Conservation (phyloP, 192 early-diverging fungal genomes). For the Coemansia sp. region DNA sequence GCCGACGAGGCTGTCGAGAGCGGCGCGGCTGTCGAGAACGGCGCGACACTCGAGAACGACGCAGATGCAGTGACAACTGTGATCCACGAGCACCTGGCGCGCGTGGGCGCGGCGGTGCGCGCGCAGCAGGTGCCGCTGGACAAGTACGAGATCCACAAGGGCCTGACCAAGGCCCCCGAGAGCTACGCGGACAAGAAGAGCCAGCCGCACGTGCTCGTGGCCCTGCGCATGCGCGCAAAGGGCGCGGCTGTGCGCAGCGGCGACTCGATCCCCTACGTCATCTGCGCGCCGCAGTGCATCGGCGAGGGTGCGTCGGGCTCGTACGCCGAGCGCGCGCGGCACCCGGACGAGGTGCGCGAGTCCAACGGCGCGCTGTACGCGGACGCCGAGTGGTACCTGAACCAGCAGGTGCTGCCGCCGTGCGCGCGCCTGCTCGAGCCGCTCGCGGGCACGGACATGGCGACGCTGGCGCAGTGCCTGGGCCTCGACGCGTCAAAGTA, state of each 20-base stretch:
- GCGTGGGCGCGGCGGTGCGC: slow-evolving; percentile 70
- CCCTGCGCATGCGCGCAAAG: slow-evolving; percentile 70
- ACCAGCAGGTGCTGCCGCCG: slow-evolving; percentile 89
- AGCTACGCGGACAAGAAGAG: slow-evolving; percentile 82
- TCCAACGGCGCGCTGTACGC: slow-evolving; percentile 49
- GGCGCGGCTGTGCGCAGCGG: slow-evolving; percentile 70
- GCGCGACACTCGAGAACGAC: slow-evolving; percentile 33
- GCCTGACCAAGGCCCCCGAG: slow-evolving; percentile 87
- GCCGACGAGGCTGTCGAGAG: too few species aligned
- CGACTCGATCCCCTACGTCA: slow-evolving; percentile 94
- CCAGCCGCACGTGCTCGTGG: slow-evolving; percentile 96
- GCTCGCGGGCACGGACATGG: slow-evolving; percentile 80
- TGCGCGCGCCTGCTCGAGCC: slow-evolving; percentile 77
- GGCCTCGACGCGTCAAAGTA: slow-evolving; percentile 76
- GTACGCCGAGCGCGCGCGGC: slow-evolving; percentile 74
- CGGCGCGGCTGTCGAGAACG: too few species aligned
- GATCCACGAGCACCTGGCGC: slow-evolving; percentile 74
- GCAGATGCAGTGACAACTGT: slow-evolving; percentile 70
- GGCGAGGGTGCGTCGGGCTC: slow-evolving; percentile 11
- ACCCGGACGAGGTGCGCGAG: slow-evolving; percentile 76
- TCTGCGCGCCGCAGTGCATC: slow-evolving; percentile 60
- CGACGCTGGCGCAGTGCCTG: slow-evolving; percentile 76
- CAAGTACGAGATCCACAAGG: slow-evolving; percentile 92
- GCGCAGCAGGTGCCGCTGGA: slow-evolving; percentile 68
- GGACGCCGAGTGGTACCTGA: slow-evolving; percentile 91